phyloP scores from a whole-genome alignment of 73 alveolate species.

The Paramecium octaurelia region DNA sequence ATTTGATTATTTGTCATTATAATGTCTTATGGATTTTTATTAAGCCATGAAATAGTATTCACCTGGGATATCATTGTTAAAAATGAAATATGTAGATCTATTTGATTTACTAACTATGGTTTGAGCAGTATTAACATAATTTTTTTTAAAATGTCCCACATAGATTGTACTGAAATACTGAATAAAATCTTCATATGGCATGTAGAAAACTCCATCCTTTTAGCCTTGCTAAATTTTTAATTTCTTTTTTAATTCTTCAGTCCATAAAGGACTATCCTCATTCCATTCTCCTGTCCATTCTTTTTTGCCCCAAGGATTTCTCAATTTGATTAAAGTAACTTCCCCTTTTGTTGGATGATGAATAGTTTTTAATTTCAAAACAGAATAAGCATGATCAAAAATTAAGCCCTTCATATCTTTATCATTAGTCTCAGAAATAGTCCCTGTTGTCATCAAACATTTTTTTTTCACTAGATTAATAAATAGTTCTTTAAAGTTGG shows the following conservation, averaged over 20 bases:
- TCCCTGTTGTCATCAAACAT: conserved; percentile 47
- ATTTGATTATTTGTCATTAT: background rate
- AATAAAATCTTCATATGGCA: conserved; percentile 61
- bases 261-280: conserved; percentile 58
- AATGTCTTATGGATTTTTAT: conserved; percentile 38
- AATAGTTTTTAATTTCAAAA: background rate
- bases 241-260: conserved; percentile 40
- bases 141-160: conserved; percentile 37
- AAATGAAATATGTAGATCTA: conserved; percentile 12
- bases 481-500: conserved; percentile 71
- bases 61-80: background rate
- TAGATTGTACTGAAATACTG: conserved; percentile 29
- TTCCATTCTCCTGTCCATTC: conserved; percentile 82
- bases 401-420: conserved; percentile 43
- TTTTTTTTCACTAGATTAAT: conserved; percentile 25
- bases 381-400: conserved; percentile 40
- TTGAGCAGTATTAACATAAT: background rate
- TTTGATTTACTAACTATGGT: background rate
- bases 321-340: conserved; percentile 30
- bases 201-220: conserved; percentile 63
- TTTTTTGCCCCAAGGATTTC: conserved; percentile 86
- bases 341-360: conserved; percentile 12
- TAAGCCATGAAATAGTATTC: conserved; percentile 12
- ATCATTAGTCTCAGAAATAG: conserved; percentile 64
- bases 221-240: background rate